phyloP scores from a whole-genome alignment of 495 filamentous ascomycete species.

The Trichoderma parareesei region DNA sequence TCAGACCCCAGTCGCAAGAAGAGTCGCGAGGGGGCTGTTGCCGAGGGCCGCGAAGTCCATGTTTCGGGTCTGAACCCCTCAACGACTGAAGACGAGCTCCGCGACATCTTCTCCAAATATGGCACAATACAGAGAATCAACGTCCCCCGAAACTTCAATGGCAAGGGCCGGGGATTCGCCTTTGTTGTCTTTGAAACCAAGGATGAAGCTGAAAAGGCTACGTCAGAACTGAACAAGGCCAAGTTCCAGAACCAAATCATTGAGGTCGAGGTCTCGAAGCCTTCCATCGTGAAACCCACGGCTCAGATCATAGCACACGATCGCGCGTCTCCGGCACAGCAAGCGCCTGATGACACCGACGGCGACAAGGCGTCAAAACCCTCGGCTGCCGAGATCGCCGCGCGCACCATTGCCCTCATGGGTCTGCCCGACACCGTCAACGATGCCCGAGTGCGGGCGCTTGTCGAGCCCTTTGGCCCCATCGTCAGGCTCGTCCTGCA shows the following conservation, averaged over 20 bases:
- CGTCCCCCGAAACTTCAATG: constrained; percentile 53
- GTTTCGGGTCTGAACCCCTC: constrained; percentile 63
- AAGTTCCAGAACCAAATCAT: constrained; percentile 62
- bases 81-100: constrained; percentile 58
- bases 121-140: constrained; percentile 64
- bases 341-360: constrained; percentile 18
- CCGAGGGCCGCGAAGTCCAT: constrained; percentile 83
- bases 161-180: constrained; percentile 61
- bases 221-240: constrained; percentile 61
- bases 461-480: constrained; percentile 54
- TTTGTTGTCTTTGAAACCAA: constrained; percentile 71
- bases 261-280: constrained; percentile 54
- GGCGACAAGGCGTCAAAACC: constrained; percentile 15
- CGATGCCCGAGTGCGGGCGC: constrained; percentile 56
- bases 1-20: constrained; percentile 75
- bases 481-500: constrained; percentile 59
- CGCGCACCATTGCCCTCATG: constrained; percentile 54
- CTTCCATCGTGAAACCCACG: constrained; percentile 34
- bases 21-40: constrained; percentile 68
- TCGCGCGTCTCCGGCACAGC: constrained; percentile 26
- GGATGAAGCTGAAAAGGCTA: constrained; percentile 58
- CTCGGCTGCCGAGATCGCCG: constrained; percentile 27
- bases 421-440: constrained; percentile 66
- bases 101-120: constrained; percentile 61
- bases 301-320: constrained; percentile 21